phyloP scores from a whole-genome alignment of 208 protist species.

The Trypanosoma rangeli region DNA sequence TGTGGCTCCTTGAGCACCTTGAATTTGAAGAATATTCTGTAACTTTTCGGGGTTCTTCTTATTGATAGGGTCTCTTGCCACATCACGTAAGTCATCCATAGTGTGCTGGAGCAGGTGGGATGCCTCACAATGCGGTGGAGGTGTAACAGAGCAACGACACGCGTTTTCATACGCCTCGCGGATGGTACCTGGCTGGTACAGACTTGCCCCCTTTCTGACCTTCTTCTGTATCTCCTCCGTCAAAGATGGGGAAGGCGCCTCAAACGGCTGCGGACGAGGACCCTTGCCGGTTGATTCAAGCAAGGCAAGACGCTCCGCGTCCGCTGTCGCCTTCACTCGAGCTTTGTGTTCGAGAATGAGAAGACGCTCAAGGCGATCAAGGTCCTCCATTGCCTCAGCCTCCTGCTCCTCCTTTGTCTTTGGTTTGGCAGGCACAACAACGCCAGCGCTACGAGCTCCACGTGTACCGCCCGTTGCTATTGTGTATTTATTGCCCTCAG shows the following conservation, averaged over 20 bases:
- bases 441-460: not conserved
- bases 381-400: constrained; percentile 56
- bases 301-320: constrained; percentile 48
- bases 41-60: constrained; percentile 42
- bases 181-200: constrained; percentile 31
- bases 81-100: constrained; percentile 57
- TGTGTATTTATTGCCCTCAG: constrained; percentile 54
- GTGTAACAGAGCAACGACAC: constrained; percentile 66
- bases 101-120: constrained; percentile 80
- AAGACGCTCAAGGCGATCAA: constrained; percentile 86
- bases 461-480: constrained; percentile 25
- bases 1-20: constrained; percentile 8
- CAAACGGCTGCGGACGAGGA: constrained; percentile 44
- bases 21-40: constrained; percentile 30
- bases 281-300: constrained; percentile 37
- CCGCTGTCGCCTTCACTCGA: constrained; percentile 62
- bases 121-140: constrained; percentile 67
- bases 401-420: constrained; percentile 48
- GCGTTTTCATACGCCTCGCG: constrained; percentile 65
- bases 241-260: constrained; percentile 11
- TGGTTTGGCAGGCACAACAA: constrained; percentile 3
- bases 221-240: not conserved
- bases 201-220: constrained; percentile 3
- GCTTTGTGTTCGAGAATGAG: constrained; percentile 89
- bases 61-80: constrained; percentile 72